Base-by-base conservation (phyloP, 2,329 filamentous ascomycete genomes). In the Diaporthe ampelina region DNA sequence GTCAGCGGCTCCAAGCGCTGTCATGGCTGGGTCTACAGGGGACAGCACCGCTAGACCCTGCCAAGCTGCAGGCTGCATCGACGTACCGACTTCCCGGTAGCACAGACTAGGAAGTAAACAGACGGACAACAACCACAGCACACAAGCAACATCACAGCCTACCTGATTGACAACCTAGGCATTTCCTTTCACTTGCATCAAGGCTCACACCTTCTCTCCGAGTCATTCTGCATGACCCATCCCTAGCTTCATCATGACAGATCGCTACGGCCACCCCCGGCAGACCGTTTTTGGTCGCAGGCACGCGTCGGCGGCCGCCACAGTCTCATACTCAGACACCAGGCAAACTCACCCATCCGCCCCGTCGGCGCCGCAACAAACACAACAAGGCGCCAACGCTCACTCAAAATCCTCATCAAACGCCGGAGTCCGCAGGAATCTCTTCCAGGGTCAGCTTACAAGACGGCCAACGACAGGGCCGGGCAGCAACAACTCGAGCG, bases 391-490 rank as follows among this genome's bases (percentile, higher is more conserved):
- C 9, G 37, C 15, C 21, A 35, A 29, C 26, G 19, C n/a, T 17
- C 68, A 73, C 26, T 32, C 32, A 26, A 54, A 63, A 29, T 21
- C 58, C 29, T 69, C 71, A 3, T 56, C 57, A 29, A 58, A 24
- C 32, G 37, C 68, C 4, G 83, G 81, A 61, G 85, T 89, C 48
- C 87, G 88, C 26, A 85, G 87, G 75, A 91, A 91, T 81, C 86
- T 91, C 71, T 91, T 92, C 82, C 90, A 91, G 79, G 86, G 85
- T 81, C 87, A 91, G 75, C 85, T 91, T 73, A 89, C 87, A 67
- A 86, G 89, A 45, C 88, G 89, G 35, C 88, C 89, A n/a, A 88
- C 89, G 4, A 24, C 40, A 9, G 43, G 52, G 2, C 40, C 61
- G 4, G 73, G 59, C 85, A 21, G 78, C 80, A 50, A 82, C 82